Percentiles rank a stretch among this genome's conserved stretches.
Evolutionary conservation across 331 rosid species (phyloP).

Genomic region (Acacia concinna): DNA sequence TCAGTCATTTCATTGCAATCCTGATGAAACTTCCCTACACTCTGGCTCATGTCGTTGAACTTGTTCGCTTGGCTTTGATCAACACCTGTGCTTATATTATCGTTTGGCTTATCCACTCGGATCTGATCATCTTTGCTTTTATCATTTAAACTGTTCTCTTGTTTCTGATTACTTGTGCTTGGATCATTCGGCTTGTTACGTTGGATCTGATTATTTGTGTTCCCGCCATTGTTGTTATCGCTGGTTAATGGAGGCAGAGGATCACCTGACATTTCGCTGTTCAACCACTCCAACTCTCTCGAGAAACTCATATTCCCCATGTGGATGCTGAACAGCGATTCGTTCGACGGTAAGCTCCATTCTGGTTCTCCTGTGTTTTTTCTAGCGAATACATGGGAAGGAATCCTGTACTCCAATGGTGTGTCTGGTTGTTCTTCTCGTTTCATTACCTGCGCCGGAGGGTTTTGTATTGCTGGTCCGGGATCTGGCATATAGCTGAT

Average conservation of each 20-base stretch:
- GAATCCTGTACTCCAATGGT: slow-evolving; percentile 48
- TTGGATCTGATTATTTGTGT: slow-evolving; percentile 30
- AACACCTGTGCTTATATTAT: not conserved
- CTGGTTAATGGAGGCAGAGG: not conserved
- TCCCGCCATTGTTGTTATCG: not conserved
- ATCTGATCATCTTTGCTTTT: slow-evolving; percentile 15
- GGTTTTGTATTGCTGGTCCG: slow-evolving; percentile 44
- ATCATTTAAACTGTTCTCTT: slow-evolving; percentile 24
- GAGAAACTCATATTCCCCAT: slow-evolving; percentile 82
- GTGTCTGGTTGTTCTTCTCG: slow-evolving; percentile 36
- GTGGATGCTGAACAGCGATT: slow-evolving; percentile 84
- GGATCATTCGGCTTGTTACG: not conserved
- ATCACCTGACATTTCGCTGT: slow-evolving; percentile 33
- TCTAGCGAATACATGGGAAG: slow-evolving; percentile 60
- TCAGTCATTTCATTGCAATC: slow-evolving; percentile 36
- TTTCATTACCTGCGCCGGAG: slow-evolving; percentile 67
- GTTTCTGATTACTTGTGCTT: slow-evolving; percentile 23
- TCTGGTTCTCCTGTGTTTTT: slow-evolving; percentile 49
- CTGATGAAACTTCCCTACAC: slow-evolving; percentile 8
- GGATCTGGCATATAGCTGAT: slow-evolving; percentile 23
- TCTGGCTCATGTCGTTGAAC: slow-evolving; percentile 27
- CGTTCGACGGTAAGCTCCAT: slow-evolving; percentile 80
- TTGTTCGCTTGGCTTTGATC: slow-evolving; percentile 35
- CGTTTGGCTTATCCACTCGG: not conserved
- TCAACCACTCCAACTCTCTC: slow-evolving; percentile 43